Conservation (phyloP, 2,329 filamentous ascomycete genomes). For the Exophiala sp. region DNA sequence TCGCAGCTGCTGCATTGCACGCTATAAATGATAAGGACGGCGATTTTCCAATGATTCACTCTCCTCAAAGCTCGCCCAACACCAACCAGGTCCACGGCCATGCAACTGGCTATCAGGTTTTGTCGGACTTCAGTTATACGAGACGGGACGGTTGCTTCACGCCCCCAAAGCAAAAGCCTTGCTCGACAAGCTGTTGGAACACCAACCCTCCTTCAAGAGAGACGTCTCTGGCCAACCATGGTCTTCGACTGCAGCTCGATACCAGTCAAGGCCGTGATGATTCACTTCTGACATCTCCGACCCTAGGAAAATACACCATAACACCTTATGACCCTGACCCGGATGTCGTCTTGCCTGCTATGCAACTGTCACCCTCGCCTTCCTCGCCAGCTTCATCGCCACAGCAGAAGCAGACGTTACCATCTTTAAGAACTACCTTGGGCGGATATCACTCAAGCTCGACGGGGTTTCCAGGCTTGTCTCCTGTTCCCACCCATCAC, state of each 20-base stretch:
- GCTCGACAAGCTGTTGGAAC: background rate
- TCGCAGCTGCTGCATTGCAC: background rate
- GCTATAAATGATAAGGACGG: constrained; percentile 3
- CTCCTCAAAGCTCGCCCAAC: constrained; percentile 1
- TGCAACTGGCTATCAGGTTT: background rate
- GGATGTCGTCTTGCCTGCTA: constrained; percentile 37
- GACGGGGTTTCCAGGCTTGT: constrained; percentile 27
- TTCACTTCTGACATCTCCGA: constrained; percentile 31
- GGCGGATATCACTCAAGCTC: constrained; percentile 32
- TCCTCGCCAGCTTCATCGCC: constrained; percentile 35
- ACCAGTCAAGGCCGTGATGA: constrained; percentile 19
- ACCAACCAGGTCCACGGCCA: background rate
- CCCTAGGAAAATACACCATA: constrained; percentile 35
- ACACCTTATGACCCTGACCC: constrained; percentile 31
- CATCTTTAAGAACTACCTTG: constrained; percentile 41
- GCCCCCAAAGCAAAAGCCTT: background rate
- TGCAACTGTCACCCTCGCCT: constrained; percentile 37
- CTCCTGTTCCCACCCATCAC: constrained; percentile 27
- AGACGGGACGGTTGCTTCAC: background rate
- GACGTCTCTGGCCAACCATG: background rate
- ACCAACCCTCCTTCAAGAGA: constrained; percentile 9
- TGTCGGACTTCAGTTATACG: background rate
- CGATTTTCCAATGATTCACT: constrained; percentile 21
- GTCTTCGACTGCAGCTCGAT: constrained; percentile 5
- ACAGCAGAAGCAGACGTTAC: constrained; percentile 37